Conservation (phyloP, 257 asterid species). For the Salvia hispanica region DNA sequence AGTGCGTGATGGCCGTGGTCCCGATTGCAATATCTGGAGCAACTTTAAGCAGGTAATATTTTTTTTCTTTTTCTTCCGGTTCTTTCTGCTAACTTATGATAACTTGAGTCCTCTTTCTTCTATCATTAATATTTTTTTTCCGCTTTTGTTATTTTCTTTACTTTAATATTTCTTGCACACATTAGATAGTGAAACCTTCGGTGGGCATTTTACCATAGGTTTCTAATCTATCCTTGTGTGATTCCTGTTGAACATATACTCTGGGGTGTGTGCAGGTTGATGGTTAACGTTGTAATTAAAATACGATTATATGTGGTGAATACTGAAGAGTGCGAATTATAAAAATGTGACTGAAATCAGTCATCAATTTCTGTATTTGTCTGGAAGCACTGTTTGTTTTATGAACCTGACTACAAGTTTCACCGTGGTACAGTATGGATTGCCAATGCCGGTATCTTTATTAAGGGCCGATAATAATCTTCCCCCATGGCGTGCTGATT, state of each 20-base stretch:
- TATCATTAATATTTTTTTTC: neutral
- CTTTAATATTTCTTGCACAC: too few relatives aligned
- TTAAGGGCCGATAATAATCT: constrained; percentile 96
- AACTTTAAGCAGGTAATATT: constrained; percentile 79
- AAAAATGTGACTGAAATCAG: constrained; percentile 2
- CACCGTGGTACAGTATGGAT: constrained; percentile 69
- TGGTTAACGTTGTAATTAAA: neutral
- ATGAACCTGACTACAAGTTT: constrained; percentile 25
- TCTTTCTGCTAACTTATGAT: constrained; percentile 1
- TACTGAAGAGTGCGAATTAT: neutral
- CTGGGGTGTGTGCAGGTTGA: too few relatives aligned
- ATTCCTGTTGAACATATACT: too few relatives aligned
- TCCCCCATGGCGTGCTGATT: constrained; percentile 95
- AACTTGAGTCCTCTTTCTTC: constrained; percentile 14
- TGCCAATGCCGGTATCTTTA: constrained; percentile 81
- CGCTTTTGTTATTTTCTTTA: neutral
- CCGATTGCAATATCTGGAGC: constrained; percentile 95
- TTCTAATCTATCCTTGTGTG: too few relatives aligned
- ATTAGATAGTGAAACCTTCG: too few relatives aligned
- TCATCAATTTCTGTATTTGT: neutral
- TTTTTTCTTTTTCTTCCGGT: neutral
- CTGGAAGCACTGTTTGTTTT: neutral
- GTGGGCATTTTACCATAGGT: too few relatives aligned
- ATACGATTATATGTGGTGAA: neutral
- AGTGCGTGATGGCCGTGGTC: constrained; percentile 98